Percentiles rank a stretch among this genome's conserved stretches.
phyloP scores from a whole-genome alignment of 2,329 filamentous ascomycete species.

The Diaporthe velutina region DNA sequence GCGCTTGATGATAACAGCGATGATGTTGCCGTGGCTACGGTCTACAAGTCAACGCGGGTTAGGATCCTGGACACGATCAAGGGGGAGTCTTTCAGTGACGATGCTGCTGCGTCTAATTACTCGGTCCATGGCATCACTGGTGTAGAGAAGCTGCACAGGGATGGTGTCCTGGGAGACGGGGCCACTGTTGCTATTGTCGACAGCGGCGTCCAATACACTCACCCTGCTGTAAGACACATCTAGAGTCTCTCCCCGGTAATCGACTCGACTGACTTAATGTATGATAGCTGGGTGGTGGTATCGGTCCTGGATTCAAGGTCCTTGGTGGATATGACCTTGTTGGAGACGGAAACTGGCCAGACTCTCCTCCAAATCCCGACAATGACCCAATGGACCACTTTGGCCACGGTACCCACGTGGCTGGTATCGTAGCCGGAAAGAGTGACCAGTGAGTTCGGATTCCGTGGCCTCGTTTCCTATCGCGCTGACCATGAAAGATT shows the following conservation, averaged over 20 bases:
- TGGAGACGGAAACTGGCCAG: constrained; percentile 37
- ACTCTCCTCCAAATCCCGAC: constrained; percentile 48
- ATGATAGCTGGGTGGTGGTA: constrained; percentile 33
- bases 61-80: constrained; percentile 28
- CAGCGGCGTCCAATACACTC: constrained; percentile 42
- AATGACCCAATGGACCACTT: constrained; percentile 51
- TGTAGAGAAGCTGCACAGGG: constrained; percentile 42
- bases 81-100: constrained; percentile 9
- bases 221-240: constrained; percentile 38
- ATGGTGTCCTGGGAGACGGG: constrained; percentile 40
- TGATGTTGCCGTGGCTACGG: not conserved
- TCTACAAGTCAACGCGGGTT: constrained; percentile 16
- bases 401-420: constrained; percentile 54
- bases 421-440: constrained; percentile 47
- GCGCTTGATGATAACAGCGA: constrained; percentile 29
- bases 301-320: constrained; percentile 37
- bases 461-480: too few relatives aligned
- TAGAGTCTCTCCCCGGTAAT: not conserved
- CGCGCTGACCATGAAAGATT: constrained; percentile 9
- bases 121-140: constrained; percentile 43
- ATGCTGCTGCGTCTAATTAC: constrained; percentile 38
- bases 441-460: not conserved
- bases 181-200: constrained; percentile 42
- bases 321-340: constrained; percentile 39
- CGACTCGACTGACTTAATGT: not conserved